phyloP scores from a whole-genome alignment of 768 basidiomycete genomes.

The Mycena alexandri region DNA sequence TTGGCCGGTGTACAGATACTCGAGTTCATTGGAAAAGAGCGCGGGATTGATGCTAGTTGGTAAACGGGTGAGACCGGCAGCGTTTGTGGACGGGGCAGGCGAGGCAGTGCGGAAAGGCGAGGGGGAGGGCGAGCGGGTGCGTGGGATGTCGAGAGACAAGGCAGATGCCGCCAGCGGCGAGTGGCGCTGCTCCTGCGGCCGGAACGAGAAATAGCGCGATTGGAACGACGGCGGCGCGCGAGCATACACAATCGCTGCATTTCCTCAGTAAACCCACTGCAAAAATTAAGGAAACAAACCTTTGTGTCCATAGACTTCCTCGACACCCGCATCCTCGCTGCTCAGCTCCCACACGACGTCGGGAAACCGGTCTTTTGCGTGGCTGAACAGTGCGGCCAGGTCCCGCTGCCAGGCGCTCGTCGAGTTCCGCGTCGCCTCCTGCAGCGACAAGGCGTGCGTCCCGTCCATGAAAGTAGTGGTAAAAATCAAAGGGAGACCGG shows the following conservation, averaged over 20 bases:
- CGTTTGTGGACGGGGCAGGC: slow-evolving; percentile 58
- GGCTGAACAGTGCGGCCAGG: slow-evolving; percentile 79
- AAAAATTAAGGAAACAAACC: slow-evolving; percentile 59
- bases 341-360: slow-evolving; percentile 94
- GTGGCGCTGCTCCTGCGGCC: slow-evolving; percentile 66
- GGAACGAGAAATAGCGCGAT: slow-evolving; percentile 86
- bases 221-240: slow-evolving; percentile 95
- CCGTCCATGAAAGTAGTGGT: background rate
- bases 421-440: slow-evolving; percentile 76
- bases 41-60: slow-evolving; percentile 79
- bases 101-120: slow-evolving; percentile 60
- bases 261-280: slow-evolving; percentile 4
- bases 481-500: background rate
- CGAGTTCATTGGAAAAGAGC: slow-evolving; percentile 90
- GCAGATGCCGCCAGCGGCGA: slow-evolving; percentile 73
- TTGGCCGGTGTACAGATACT: slow-evolving; percentile 94
- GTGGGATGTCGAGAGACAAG: slow-evolving; percentile 65
- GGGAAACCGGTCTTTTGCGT: slow-evolving; percentile 93
- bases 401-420: slow-evolving; percentile 86
- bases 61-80: slow-evolving; percentile 68
- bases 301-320: slow-evolving; percentile 95
- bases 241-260: slow-evolving; percentile 90
- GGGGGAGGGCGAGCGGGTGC: slow-evolving; percentile 52
- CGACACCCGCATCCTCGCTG: slow-evolving; percentile 61
- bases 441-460: slow-evolving; percentile 28